These are phyloP conservation scores for Cladosporium sp. DNA, from an alignment of 2,329 filamentous ascomycete species.

Conservation along the genomic window DNA sequence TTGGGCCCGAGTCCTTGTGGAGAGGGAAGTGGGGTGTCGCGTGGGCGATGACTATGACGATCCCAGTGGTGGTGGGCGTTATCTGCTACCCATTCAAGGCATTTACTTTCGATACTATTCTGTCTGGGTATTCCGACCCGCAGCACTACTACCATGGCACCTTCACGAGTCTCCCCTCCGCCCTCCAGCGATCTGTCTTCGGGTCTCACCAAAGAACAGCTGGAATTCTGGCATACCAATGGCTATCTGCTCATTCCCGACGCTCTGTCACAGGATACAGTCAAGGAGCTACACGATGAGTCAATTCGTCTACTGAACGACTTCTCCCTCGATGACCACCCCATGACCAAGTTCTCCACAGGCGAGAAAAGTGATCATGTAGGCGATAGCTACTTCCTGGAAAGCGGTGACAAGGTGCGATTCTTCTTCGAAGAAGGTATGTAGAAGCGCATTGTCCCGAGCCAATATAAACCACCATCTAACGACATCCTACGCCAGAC, in stretches of 20 bases:
- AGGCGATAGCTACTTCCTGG: constrained; percentile 91
- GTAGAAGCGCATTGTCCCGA: not conserved
- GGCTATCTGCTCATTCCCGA: constrained; percentile 87
- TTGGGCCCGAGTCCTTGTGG: not conserved
- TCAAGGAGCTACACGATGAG: constrained; percentile 69
- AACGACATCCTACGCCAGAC: constrained; percentile 48
- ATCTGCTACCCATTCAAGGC: not conserved
- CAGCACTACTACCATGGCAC: constrained; percentile 24
- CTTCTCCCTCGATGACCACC: constrained; percentile 80
- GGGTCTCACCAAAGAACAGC: constrained; percentile 70
- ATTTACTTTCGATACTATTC: not conserved
- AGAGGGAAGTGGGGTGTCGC: constrained; percentile 5
- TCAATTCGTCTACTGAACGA: constrained; percentile 71
- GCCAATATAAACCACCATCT: not conserved
- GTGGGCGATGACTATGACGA: constrained; percentile 2
- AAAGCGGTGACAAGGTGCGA: constrained; percentile 83
- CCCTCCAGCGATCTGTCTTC: constrained; percentile 25
- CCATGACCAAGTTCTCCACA: constrained; percentile 91
- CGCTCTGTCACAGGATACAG: constrained; percentile 67
- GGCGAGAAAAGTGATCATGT: constrained; percentile 75
- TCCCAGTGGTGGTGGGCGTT: not conserved
- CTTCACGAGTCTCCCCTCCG: constrained; percentile 33
- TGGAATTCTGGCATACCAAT: constrained; percentile 72
- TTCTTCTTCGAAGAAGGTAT: constrained; percentile 91
- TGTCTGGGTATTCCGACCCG: not conserved